phyloP scores from a whole-genome alignment of 495 filamentous ascomycete species.

The Aspergillus homomorphus region DNA sequence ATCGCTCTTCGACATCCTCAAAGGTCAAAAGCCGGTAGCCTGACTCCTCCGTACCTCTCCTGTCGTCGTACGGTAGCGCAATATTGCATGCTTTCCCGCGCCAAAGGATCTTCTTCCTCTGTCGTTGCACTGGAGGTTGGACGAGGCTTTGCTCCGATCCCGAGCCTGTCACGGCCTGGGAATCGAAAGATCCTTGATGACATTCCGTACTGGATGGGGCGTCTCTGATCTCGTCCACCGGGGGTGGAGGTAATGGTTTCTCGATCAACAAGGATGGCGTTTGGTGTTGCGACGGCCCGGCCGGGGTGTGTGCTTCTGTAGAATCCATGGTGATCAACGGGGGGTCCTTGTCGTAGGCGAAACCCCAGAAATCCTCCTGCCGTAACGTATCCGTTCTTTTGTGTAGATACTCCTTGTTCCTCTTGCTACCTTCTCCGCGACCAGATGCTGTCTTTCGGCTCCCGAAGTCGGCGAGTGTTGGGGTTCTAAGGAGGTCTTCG shows the following conservation, averaged over 20 bases:
- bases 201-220: slow-evolving; percentile 1
- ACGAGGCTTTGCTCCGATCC: slow-evolving; percentile 13
- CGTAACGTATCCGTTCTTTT: slow-evolving; percentile 63
- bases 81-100: slow-evolving; percentile 73
- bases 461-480: slow-evolving; percentile 42
- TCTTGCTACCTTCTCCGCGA: slow-evolving; percentile 20
- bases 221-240: slow-evolving; percentile 26
- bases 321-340: slow-evolving; percentile 34
- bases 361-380: slow-evolving; percentile 55
- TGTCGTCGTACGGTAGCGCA: slow-evolving; percentile 65
- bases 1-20: slow-evolving; percentile 59
- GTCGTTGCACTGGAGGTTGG: slow-evolving; percentile 27
- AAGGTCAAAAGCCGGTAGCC: slow-evolving; percentile 57
- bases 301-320: slow-evolving; percentile 26
- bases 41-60: slow-evolving; percentile 54
- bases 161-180: slow-evolving; percentile 16
- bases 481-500: slow-evolving; percentile 42
- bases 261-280: slow-evolving; percentile 29
- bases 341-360: slow-evolving; percentile 45
- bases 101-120: slow-evolving; percentile 54
- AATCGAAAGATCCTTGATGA: slow-evolving; percentile 4
- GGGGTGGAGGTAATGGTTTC: slow-evolving; percentile 48
- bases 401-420: slow-evolving; percentile 45
- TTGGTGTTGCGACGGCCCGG: slow-evolving; percentile 18
- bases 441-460: slow-evolving; percentile 22